These are phyloP conservation scores for Aspergillus funiculosus DNA, from an alignment of 495 filamentous ascomycete genomes.

Conservation along the genomic window DNA sequence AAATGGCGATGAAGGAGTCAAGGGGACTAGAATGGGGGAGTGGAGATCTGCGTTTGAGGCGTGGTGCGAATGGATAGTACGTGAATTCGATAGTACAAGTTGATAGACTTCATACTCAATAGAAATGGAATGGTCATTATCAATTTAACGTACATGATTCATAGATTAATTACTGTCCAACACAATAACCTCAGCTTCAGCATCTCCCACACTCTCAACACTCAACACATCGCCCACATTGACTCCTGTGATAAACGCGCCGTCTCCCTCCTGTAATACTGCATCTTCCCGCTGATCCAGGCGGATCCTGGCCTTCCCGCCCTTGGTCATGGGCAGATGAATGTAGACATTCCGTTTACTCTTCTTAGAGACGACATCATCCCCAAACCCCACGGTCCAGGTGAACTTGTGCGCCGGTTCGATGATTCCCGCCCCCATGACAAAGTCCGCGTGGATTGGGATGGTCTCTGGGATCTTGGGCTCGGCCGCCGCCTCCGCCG, in stretches of 20 bases:
- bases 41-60: constrained; percentile 12
- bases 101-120: too few relatives aligned
- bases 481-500: constrained; percentile 52
- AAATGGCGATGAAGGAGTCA: not conserved
- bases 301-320: constrained; percentile 60
- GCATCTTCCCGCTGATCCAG: constrained; percentile 56
- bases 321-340: constrained; percentile 69
- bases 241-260: constrained; percentile 56
- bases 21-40: not conserved
- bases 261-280: constrained; percentile 65
- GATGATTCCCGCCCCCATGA: constrained; percentile 69
- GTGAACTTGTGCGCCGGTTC: constrained; percentile 47
- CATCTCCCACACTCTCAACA: constrained; percentile 60
- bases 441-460: constrained; percentile 72
- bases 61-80: constrained; percentile 14
- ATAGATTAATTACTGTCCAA: constrained; percentile 53
- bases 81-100: too few relatives aligned
- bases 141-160: too few relatives aligned
- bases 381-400: constrained; percentile 54
- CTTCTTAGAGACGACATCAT: constrained; percentile 32
- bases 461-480: constrained; percentile 57
- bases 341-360: constrained; percentile 65
- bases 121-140: too few relatives aligned
- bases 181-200: constrained; percentile 61
- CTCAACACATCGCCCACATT: constrained; percentile 53